phyloP scores from a whole-genome alignment of 495 filamentous ascomycete genomes.

The Aspergillus hancockii region DNA sequence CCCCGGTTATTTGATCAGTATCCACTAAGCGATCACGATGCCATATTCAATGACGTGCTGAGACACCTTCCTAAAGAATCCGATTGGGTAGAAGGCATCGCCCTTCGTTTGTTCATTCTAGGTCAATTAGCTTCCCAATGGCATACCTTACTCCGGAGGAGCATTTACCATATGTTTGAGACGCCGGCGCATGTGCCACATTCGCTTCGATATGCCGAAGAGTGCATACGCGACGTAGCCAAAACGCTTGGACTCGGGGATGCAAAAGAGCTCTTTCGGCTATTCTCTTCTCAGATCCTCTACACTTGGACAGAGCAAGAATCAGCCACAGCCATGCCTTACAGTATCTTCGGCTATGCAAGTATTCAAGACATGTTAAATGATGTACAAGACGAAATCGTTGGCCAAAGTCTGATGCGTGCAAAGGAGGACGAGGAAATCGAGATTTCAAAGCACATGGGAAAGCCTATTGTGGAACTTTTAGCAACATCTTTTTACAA shows the following conservation, averaged over 20 bases:
- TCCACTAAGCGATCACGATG: conserved; percentile 75
- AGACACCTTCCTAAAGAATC: conserved; percentile 68
- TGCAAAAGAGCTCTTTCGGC: conserved; percentile 70
- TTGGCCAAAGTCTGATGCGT: conserved; percentile 84
- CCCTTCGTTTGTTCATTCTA: conserved; percentile 75
- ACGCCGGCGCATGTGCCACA: conserved; percentile 67
- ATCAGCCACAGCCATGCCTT: conserved; percentile 70
- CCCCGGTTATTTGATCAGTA: conserved; percentile 79
- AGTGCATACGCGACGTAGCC: conserved; percentile 68
- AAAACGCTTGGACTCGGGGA: conserved; percentile 60
- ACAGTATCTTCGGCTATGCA: conserved; percentile 75
- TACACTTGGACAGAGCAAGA: conserved; percentile 83
- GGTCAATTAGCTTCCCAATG: conserved; percentile 73
- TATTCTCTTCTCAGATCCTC: conserved; percentile 90
- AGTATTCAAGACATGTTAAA: conserved; percentile 67
- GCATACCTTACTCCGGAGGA: conserved; percentile 78
- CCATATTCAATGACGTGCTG: conserved; percentile 76
- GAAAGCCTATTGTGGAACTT: conserved; percentile 54
- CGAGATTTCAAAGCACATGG: conserved; percentile 58
- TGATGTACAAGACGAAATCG: conserved; percentile 76
- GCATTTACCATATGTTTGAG: conserved; percentile 92
- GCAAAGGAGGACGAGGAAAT: conserved; percentile 62
- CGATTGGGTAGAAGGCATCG: conserved; percentile 78
- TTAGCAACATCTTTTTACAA: conserved; percentile 73
- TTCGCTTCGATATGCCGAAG: conserved; percentile 67